phyloP scores from a whole-genome alignment of 2,329 filamentous ascomycete genomes.

The Lojkania enalia region DNA sequence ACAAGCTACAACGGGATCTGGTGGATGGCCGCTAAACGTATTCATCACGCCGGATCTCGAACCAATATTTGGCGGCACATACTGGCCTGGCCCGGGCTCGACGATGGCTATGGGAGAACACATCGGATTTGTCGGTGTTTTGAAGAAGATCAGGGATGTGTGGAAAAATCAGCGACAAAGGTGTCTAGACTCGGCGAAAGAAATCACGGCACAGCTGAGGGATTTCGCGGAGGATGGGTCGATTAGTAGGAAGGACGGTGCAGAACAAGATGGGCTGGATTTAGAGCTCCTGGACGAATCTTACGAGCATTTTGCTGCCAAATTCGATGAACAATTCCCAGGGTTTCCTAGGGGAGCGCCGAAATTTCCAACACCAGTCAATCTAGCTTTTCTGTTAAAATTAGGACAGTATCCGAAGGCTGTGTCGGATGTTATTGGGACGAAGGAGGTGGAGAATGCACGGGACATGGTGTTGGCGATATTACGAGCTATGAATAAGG shows the following conservation, averaged over 20 bases:
- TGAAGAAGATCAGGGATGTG: slow-evolving; percentile 72
- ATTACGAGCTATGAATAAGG: slow-evolving; percentile 73
- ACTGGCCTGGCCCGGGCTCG: slow-evolving; percentile 83
- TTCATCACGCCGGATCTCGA: slow-evolving; percentile 92
- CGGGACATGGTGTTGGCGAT: slow-evolving; percentile 80
- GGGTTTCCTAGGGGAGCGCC: slow-evolving; percentile 73
- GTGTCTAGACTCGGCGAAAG: slow-evolving; percentile 80
- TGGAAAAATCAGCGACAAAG: slow-evolving; percentile 86
- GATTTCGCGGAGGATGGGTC: slow-evolving; percentile 90
- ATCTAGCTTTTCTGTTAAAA: slow-evolving; percentile 78
- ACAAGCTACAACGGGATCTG: slow-evolving; percentile 85
- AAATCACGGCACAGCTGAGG: slow-evolving; percentile 77
- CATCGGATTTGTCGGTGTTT: slow-evolving; percentile 79
- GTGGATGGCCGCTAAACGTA: slow-evolving; percentile 95
- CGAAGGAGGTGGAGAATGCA: slow-evolving; percentile 72
- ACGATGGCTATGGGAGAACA: slow-evolving; percentile 55
- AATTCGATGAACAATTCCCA: slow-evolving; percentile 77
- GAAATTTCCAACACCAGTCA: slow-evolving; percentile 88
- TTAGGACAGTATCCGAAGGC: slow-evolving; percentile 71
- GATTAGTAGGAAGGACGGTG: slow-evolving; percentile 51
- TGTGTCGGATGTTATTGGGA: slow-evolving; percentile 85
- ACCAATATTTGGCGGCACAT: slow-evolving; percentile 94
- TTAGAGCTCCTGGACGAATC: slow-evolving; percentile 91
- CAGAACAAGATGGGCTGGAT: slow-evolving; percentile 72
- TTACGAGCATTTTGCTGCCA: slow-evolving; percentile 70